Conservation (phyloP, 1,139 yeast species). For the Suhomyces ambrosiae region DNA sequence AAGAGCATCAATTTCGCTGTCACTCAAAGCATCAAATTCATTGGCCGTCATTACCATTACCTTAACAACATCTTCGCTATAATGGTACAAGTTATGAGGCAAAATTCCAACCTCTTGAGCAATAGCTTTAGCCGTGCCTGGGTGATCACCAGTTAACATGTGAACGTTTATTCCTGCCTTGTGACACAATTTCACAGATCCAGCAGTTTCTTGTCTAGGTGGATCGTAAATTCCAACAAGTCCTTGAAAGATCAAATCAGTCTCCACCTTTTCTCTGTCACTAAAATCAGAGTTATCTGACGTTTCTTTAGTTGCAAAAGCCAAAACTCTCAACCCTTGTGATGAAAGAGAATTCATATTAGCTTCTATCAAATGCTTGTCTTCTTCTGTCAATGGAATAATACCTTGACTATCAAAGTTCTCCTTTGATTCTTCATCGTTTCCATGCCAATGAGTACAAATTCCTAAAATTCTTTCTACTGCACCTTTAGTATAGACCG, state of each 20-base stretch:
- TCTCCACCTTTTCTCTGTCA: conserved; percentile 33
- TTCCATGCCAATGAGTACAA: conserved; percentile 38
- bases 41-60: conserved; percentile 49
- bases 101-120: conserved; percentile 55
- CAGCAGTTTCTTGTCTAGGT: conserved; percentile 53
- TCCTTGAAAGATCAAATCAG: conserved; percentile 45
- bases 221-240: conserved; percentile 57
- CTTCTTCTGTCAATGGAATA: conserved; percentile 26
- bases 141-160: conserved; percentile 58
- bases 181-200: conserved; percentile 47
- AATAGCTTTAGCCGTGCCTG: conserved; percentile 55
- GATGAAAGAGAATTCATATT: conserved; percentile 40
- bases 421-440: conserved; percentile 20
- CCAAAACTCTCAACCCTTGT: conserved; percentile 50
- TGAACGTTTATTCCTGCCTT: conserved; percentile 56
- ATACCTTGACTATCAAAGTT: conserved; percentile 20
- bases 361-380: conserved; percentile 27
- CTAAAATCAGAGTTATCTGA: conserved; percentile 12
- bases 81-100: conserved; percentile 42
- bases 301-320: conserved; percentile 36
- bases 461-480: conserved; percentile 50
- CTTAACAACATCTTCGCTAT: conserved; percentile 35
- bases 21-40: conserved; percentile 42
- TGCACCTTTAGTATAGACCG: conserved; percentile 53
- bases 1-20: conserved; percentile 32